Evolutionary conservation across 2,329 filamentous ascomycete species (phyloP).

Genomic region (Pseudogymnoascus sp.): DNA sequence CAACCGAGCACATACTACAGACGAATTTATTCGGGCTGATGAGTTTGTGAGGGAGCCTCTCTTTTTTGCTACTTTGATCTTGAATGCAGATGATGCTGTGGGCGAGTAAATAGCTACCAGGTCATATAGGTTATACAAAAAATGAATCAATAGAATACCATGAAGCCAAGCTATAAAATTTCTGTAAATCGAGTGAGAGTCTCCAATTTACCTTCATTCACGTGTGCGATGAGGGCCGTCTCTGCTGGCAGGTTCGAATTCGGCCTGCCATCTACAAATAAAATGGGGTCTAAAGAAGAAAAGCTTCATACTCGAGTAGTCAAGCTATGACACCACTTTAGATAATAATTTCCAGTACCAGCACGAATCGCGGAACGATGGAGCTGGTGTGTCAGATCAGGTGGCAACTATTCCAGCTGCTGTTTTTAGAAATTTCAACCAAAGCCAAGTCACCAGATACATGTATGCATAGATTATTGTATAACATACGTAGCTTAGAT

Average conservation of each 20-base stretch:
- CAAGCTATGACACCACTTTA: not conserved
- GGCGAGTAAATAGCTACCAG: not conserved
- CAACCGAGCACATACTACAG: slow-evolving; percentile 9
- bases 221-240: not conserved
- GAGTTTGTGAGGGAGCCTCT: slow-evolving; percentile 26
- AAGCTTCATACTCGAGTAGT: not conserved
- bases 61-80: slow-evolving; percentile 24
- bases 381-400: not conserved
- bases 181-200: too few species aligned
- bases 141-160: not conserved
- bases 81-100: slow-evolving; percentile 22
- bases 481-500: too few species aligned
- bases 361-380: not conserved
- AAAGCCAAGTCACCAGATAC: too few species aligned
- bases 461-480: not conserved
- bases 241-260: not conserved
- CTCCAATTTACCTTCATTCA: not conserved
- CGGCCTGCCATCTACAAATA: not conserved
- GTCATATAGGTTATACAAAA: not conserved
- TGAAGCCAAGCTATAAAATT: not conserved
- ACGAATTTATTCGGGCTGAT: slow-evolving; percentile 21
- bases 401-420: not conserved
- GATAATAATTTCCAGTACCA: not conserved
- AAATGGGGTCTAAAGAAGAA: not conserved
- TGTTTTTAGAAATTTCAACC: too few species aligned